Base-by-base conservation (phyloP, 108 stramenopile genomes). In the Parietichytrium sp. region DNA sequence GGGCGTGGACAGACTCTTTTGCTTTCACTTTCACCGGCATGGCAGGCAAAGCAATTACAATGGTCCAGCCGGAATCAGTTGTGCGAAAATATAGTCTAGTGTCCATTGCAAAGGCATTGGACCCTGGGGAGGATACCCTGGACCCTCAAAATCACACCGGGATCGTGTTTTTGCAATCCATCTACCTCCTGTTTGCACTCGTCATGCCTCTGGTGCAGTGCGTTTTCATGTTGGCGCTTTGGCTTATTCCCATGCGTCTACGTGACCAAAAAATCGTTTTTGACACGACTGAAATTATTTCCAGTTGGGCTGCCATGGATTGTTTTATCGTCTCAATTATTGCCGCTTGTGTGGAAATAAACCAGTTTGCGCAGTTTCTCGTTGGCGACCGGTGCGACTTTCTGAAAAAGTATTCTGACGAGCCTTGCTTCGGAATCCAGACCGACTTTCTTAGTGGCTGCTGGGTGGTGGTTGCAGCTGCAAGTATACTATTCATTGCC, bases 231-330 rank as follows among this genome's bases (percentile, higher is more conserved):
- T 23, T 87, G 36, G 83, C 85, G 42, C 86, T 97, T 16, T 91
- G 95, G 79, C 25, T 92, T 4, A 53, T 84, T 8, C 95, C 95
- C 0, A 79, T 95, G 90, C 88, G 81, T 20, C 52, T 89, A 33
- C 54, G 51, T 36, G 55, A 36, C 3, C 93, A 94, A 61, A 83
- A 92, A 36, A 82, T 87, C 33, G 81, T 92, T 10, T 87, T 93
- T 25, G 52, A 92, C 31, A 47, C 93, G 51, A 92, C 91, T 29
- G 95, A 95, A 82, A 86, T 95, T 16, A 81, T 52, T 2, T 84
- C 92, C 61, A 93, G 93, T 18, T 96, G 94, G 93, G 89, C 91
- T 33, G 94, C 94, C 2, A 82, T 95, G 29, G 95, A 96, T 78
- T 94, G 94, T 8, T 96, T 96, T 82, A 83, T 91, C 0, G 82